Base-by-base conservation (phyloP, 192 early-diverging fungal genomes). In the Chytriomyces sp. region DNA sequence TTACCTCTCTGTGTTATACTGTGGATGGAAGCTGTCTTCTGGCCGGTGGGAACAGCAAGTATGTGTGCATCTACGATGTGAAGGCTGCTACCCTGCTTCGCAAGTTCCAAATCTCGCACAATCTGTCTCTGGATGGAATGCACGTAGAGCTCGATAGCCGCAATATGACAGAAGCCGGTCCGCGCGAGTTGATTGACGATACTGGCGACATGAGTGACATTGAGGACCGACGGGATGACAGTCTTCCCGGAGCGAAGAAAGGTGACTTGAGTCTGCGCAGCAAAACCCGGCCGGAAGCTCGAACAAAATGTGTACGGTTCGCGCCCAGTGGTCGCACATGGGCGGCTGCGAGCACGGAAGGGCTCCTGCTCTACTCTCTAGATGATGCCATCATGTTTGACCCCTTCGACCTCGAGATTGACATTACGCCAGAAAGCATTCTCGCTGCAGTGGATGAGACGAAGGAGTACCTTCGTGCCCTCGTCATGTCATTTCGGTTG, bases 351-450 rank as follows among this genome's bases (percentile, higher is more conserved):
- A 90, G 95, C 14, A 98, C 96, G 4, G 95, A 99, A 64, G 98
- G 98, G 6, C 80, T 99, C 31, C 69, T 98, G 61, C 89, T 99
- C 53, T 99, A 98, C 82, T 93, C 95, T 17, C 81, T 99, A 38
- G 98, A 99, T 75, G 93, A 98, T 52, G 85, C 86, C 2, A 81
- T 98, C 26, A 67, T 92, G 59, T 99, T 99, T 77, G 98, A 99
- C 79, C 98, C 98, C 26, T 98, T 96, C 78, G 96, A 99, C 81
- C 88, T 99, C 3, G 96, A 98, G 73, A 88, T 96, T 36, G 92
- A 97, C 74, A 93, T 99, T 34, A 98, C 96, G 1, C 96, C 98
- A 0, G 91, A 90, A 26, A 84, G 92, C 0, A 91, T 96, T 30
- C 64, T 89, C 32, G 90, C 88, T 58, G 88, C 91, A n/a, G 76